Evolutionary conservation across 345 rosid genomes (phyloP).

Genomic region (Populus nigra): DNA sequence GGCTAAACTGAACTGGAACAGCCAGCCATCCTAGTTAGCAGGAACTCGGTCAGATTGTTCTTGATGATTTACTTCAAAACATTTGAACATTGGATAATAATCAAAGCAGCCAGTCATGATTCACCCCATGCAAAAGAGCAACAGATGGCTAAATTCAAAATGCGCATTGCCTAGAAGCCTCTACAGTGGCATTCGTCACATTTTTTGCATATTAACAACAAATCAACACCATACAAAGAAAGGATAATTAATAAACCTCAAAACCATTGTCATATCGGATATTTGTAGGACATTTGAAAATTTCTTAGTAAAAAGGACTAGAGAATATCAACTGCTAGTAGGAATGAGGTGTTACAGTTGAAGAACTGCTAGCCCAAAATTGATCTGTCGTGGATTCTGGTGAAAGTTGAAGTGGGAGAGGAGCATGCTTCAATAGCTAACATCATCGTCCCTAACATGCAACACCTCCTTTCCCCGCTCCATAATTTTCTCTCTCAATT

Average conservation of each 20-base stretch:
- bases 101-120: neutral
- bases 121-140: neutral
- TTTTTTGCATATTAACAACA: neutral
- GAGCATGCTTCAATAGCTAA: constrained; percentile 42
- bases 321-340: constrained; percentile 20
- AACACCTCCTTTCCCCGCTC: constrained; percentile 31
- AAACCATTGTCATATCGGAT: neutral
- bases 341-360: constrained; percentile 21
- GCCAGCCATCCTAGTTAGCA: neutral
- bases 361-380: constrained; percentile 50
- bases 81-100: neutral
- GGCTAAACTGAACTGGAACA: neutral
- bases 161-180: neutral
- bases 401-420: constrained; percentile 40
- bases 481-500: constrained; percentile 36
- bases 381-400: constrained; percentile 56
- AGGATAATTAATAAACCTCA: neutral
- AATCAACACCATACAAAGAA: neutral
- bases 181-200: neutral
- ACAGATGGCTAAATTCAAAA: neutral
- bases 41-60: neutral
- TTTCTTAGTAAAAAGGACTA: neutral
- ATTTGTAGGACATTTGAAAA: neutral
- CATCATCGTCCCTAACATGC: constrained; percentile 47
- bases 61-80: neutral